Evolutionary conservation across 2,329 filamentous ascomycete species (phyloP), one percentile per base, ranked within the genome.

Genomic region (Claviceps quebecensis): DNA sequence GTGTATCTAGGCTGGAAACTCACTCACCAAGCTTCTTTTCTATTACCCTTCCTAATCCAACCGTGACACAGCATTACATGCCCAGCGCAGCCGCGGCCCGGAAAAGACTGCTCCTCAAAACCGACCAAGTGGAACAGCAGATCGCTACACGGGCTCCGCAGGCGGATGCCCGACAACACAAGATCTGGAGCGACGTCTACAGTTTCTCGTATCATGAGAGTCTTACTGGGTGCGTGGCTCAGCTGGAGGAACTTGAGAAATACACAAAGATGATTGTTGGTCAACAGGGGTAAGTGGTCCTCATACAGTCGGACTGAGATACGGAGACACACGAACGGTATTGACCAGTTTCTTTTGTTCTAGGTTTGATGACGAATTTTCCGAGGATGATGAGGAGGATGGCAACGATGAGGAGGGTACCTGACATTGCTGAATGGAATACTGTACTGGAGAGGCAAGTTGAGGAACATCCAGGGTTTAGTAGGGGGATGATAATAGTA

Each of bases 211-310:
- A 76, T 58, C 73, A 72, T 52, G 71, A 77, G 56, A 75, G 72
- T 54, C 62, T 77, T 46, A 77, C 74, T 6, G 72, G 73, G 3
- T 77, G 78, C 61, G 71, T 77, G 5, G 69, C 72, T 48, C 72
- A 80, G 56, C 59, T 80, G 2, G 72, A 77, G 56, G 69, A 74
- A 53, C 60, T 81, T 46, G 73, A 79, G 58, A 72, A 67, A 54
- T 79, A 73, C 53, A 78, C 75, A 2, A 81, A 79, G 61, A 69
- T 73, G 46, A 77, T 81, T 55, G 72, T 76, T 37, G 77, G 78
- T 14, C 76, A 80, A 59, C 71, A 73, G 57, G 69, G 70, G 67
- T 72, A 26, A 41, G 38, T 41, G n/a, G 23, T 16, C 16, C 29
- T 34, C 3, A 34, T 48, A 63, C 51, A 26, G 23, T 26, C 3